Evolutionary conservation across 1,139 yeast species (phyloP).

Genomic region (Petasospora rhodanensis): DNA sequence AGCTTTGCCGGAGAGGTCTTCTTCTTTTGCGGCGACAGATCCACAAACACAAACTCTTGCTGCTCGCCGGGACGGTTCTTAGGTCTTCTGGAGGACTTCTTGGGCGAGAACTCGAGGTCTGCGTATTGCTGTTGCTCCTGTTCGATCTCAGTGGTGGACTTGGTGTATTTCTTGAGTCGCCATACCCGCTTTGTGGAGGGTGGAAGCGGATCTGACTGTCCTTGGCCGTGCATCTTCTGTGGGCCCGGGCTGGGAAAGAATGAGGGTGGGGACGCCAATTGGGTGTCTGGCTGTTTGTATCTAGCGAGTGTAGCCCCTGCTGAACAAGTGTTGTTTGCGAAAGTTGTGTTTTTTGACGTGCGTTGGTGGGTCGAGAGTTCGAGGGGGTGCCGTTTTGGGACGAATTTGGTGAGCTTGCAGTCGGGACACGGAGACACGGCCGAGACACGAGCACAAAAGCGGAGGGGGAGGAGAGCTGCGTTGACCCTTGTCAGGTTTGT

Average conservation of each 20-base stretch:
- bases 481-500: no score
- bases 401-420: no score
- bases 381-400: no score
- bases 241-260: not conserved
- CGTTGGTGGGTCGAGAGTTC: no score
- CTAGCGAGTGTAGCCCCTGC: no score
- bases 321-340: no score
- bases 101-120: conserved; percentile 30
- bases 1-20: no score
- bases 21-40: conserved; percentile 46
- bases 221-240: conserved; percentile 15
- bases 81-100: conserved; percentile 47
- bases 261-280: not conserved
- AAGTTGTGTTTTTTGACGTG: no score
- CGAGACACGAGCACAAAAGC: no score
- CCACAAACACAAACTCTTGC: conserved; percentile 49
- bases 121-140: conserved; percentile 22
- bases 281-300: not conserved
- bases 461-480: no score
- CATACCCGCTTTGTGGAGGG: conserved; percentile 22
- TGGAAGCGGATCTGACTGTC: conserved; percentile 9
- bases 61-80: conserved; percentile 49
- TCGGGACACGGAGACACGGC: no score
- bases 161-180: conserved; percentile 24
- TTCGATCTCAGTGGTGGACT: conserved; percentile 21